phyloP scores from a whole-genome alignment of 2,329 filamentous ascomycete genomes.

The Fusarium oligoseptatum region DNA sequence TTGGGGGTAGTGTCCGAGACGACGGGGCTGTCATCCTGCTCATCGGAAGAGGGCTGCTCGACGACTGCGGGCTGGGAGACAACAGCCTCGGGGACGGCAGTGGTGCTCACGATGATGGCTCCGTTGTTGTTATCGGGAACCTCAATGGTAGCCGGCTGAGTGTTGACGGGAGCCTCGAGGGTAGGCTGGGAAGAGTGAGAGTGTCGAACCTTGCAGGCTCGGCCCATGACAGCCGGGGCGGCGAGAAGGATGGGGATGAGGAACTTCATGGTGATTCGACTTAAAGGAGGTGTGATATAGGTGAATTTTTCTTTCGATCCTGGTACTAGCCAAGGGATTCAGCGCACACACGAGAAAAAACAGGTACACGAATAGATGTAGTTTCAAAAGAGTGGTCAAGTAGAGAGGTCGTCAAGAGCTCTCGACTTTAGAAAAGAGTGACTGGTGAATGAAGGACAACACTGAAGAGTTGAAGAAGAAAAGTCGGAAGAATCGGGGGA shows the following conservation, averaged over 20 bases:
- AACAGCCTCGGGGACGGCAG: conserved; percentile 7
- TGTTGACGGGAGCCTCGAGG: conserved; percentile 8
- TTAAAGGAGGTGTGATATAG: neutral
- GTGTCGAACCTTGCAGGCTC: conserved; percentile 38
- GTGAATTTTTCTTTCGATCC: conserved; percentile 1
- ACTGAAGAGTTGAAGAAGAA: neutral
- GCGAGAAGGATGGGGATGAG: conserved; percentile 41
- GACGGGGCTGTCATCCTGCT: neutral
- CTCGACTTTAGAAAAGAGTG: conserved; percentile 24
- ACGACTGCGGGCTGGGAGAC: conserved; percentile 5
- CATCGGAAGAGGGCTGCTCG: conserved; percentile 11
- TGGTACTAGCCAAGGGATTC: conserved; percentile 38
- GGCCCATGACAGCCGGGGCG: conserved; percentile 45
- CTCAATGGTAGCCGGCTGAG: neutral
- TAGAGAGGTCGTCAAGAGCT: conserved; percentile 37
- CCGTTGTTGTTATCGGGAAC: neutral
- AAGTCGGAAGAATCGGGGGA: neutral
- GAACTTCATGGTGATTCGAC: conserved; percentile 44
- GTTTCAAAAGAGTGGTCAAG: conserved; percentile 24
- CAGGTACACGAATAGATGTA: conserved; percentile 20
- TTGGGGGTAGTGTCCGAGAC: conserved; percentile 8
- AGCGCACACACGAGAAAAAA: neutral
- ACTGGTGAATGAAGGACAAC: conserved; percentile 27
- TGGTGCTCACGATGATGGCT: conserved; percentile 19
- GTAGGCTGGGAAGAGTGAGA: conserved; percentile 13